Percentiles rank a stretch among this genome's conserved stretches.
Conservation (phyloP, 1,284 basidiomycete genomes). For the Irpex sp. region DNA sequence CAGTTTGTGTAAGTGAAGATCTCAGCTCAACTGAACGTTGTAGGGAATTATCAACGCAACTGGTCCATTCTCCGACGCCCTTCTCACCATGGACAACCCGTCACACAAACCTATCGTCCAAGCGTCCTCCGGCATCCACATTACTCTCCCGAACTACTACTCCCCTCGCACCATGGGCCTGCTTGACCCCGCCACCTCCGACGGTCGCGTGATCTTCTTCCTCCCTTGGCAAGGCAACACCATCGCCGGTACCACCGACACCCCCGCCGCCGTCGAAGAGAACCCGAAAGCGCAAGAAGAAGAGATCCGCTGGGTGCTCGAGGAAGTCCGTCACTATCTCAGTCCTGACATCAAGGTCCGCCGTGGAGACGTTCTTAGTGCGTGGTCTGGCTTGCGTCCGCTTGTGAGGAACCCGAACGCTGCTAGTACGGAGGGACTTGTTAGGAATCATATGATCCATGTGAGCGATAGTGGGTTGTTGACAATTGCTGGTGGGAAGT, state of each 20-base stretch:
- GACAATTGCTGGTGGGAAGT: slow-evolving; percentile 97
- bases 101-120: slow-evolving; percentile 85
- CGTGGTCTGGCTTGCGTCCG: slow-evolving; percentile 92
- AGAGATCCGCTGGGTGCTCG: slow-evolving; percentile 95
- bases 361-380: slow-evolving; percentile 94
- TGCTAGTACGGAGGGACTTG: slow-evolving; percentile 81
- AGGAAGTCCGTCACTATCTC: slow-evolving; percentile 89
- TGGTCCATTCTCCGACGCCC: slow-evolving; percentile 88
- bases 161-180: slow-evolving; percentile 94
- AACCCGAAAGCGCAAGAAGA: slow-evolving; percentile 89
- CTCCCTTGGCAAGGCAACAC: slow-evolving; percentile 98
- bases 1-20: not conserved
- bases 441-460: slow-evolving; percentile 94
- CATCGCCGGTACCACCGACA: slow-evolving; percentile 96
- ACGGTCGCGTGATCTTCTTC: slow-evolving; percentile 98
- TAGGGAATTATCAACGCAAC: slow-evolving; percentile 95
- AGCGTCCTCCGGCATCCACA: slow-evolving; percentile 91
- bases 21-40: not conserved
- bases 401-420: slow-evolving; percentile 84
- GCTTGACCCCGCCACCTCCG: slow-evolving; percentile 92
- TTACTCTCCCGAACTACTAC: slow-evolving; percentile 97
- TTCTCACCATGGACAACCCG: slow-evolving; percentile 87
- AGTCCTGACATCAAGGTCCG: slow-evolving; percentile 92
- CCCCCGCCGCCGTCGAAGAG: slow-evolving; percentile 72
- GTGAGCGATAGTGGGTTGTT: slow-evolving; percentile 80